Base-by-base conservation (phyloP, 257 asterid species). In the Hygrophila difformis region DNA sequence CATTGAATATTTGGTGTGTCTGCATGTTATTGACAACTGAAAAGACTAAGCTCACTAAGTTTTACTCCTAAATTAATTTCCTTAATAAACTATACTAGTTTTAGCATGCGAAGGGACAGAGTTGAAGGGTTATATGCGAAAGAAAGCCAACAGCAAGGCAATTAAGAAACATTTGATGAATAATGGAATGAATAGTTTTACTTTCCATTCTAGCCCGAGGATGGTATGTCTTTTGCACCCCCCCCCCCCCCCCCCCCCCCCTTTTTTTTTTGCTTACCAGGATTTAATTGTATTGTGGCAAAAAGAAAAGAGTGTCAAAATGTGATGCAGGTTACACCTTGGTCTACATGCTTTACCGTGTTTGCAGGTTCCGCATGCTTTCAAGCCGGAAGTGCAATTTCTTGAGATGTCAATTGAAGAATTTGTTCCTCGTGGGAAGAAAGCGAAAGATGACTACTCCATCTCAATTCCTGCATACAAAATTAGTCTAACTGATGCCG, bases 41-140 rank as follows among this genome's bases (percentile, higher is more conserved):
- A 36, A 56, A 33, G 39, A 33, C 12, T 39, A 28, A 23, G 56
- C 23, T 41, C 35, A 23, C 26, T 12, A 52, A 31, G 23, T 23
- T 58, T n/a, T 55, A 29, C 39, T 47, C 11, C 45, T 17, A 21
- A 15, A 42, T 54, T 16, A 49, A 43, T 56, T 78, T 63, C 88
- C 84, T 85, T 73, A 69, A 75, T 60, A 42, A 68, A 64, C 62
- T 41, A 3, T 54, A 85, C 98, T 89, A 57, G 88, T 89, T 75
- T 71, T 89, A 78, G 98, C 98, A 64, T 80, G 89, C 58, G 88
- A 89, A 69, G 98, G 98, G 53, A 45, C 83, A 28, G 98, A 89
- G 56, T 36, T 89, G 78, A 82, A 70, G 57, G 96, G 96, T 69
- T 89, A 82, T 78, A 62, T 41, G 71, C 67, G 83, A 23, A 89